phyloP scores from a whole-genome alignment of 805 yeast species.

The Candida parachauliodes region DNA sequence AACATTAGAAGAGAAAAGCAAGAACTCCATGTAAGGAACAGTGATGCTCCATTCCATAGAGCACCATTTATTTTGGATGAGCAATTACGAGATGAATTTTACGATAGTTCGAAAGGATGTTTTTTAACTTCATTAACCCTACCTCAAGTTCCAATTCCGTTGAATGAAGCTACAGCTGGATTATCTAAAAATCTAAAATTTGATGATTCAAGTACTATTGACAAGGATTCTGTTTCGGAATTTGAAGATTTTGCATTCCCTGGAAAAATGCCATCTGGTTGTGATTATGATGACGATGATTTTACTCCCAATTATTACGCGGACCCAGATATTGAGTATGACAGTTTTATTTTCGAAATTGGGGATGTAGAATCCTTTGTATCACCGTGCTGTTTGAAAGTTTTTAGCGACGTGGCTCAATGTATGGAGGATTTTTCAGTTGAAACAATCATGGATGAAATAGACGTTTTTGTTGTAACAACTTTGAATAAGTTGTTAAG shows the following conservation, averaged over 20 bases:
- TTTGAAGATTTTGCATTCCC: too few species aligned
- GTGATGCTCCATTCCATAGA: conserved; percentile 85
- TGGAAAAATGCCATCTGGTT: conserved; percentile 18
- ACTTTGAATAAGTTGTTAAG: conserved; percentile 33
- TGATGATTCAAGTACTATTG: neutral
- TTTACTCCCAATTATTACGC: conserved; percentile 26
- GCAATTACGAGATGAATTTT: conserved; percentile 43
- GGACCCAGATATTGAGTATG: conserved; percentile 46
- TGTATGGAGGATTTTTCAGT: conserved; percentile 36
- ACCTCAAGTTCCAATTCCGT: conserved; percentile 43
- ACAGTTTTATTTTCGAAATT: conserved; percentile 52
- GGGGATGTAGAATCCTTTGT: conserved; percentile 46
- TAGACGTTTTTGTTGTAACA: conserved; percentile 59
- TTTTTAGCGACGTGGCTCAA: conserved; percentile 34
- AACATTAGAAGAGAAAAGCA: conserved; percentile 49
- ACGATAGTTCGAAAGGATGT: conserved; percentile 47
- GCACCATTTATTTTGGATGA: conserved; percentile 65
- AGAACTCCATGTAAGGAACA: conserved; percentile 57
- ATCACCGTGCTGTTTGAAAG: conserved; percentile 42
- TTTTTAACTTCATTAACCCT: conserved; percentile 59
- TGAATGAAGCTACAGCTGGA: conserved; percentile 3
- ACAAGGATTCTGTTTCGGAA: neutral
- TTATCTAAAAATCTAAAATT: conserved; percentile 1
- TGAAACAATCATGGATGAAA: conserved; percentile 53
- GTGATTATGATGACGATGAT: conserved; percentile 27